These are phyloP conservation scores for Peronospora farinosa DNA, from an alignment of 352 stramenopile species.

Conservation along the genomic window DNA sequence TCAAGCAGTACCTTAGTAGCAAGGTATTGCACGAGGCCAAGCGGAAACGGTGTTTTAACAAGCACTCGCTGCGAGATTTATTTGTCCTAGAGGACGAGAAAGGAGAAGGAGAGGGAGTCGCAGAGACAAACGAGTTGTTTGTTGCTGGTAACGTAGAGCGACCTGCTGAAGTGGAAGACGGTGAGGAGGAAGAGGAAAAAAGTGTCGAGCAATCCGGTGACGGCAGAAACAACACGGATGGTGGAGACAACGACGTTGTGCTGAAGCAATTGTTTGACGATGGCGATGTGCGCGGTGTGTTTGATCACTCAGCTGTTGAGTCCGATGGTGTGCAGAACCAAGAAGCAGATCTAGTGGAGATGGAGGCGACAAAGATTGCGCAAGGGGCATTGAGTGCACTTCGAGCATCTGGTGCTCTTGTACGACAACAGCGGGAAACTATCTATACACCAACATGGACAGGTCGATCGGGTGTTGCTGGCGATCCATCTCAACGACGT, in stretches of 20 bases:
- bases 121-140: constrained; percentile 91
- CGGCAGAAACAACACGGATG: constrained; percentile 3
- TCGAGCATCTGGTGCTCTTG: constrained; percentile 65
- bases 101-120: constrained; percentile 52
- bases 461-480: constrained; percentile 57
- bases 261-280: constrained; percentile 89
- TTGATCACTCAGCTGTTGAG: constrained; percentile 93
- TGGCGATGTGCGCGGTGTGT: constrained; percentile 89
- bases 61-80: constrained; percentile 93
- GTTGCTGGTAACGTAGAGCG: constrained; percentile 79
- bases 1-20: constrained; percentile 98
- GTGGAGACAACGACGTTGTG: constrained; percentile 79
- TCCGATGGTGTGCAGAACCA: constrained; percentile 80
- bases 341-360: constrained; percentile 88
- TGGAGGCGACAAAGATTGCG: constrained; percentile 87
- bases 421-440: constrained; percentile 56
- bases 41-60: constrained; percentile 94
- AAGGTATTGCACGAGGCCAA: constrained; percentile 95
- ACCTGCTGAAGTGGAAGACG: constrained; percentile 36
- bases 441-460: constrained; percentile 77
- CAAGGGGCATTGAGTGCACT: constrained; percentile 78
- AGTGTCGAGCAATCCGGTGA: constrained; percentile 7
- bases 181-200: constrained; percentile 22
- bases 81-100: constrained; percentile 86
- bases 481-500: constrained; percentile 51